Base-by-base conservation (phyloP, 345 rosid species). In the Excoecaria agallocha region DNA sequence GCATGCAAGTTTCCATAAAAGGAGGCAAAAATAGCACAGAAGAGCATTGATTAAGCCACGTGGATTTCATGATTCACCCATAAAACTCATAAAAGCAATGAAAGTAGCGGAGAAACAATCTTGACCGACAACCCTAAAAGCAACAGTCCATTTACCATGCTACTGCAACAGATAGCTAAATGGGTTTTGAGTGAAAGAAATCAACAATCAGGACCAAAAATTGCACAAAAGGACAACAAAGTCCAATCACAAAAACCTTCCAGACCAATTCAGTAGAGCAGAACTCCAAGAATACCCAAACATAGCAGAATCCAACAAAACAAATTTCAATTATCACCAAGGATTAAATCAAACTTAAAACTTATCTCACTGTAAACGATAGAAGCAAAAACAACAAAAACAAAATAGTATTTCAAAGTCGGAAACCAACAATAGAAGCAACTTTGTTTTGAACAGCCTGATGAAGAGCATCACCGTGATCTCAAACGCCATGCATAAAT, bases 401-500 rank as follows among this genome's bases (percentile, higher is more conserved):
- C 41, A 12, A 3, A 58, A 41, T 20, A 43, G 8, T 22, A 78
- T 8, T 60, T 46, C 9, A 19, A 20, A 65, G 61, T 19, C 45
- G 8, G 45, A 41, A 41, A 41, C 8, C 45, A 41, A 41, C 45
- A 41, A 41, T 8, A 41, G 1, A 58, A 68, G 37, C 73, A 54
- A 73, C 65, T 73, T 58, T 49, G 35, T 73, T 64, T 41, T 39
- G 59, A 43, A 52, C 51, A n/a, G 64, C 5, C 16, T 12, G 56
- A 60, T 37, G 37, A 74, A 35, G 37, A 65, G 20, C 68, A 59
- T 30, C 69, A 51, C n/a, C 70, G 43, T 48, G 64, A 66, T 56
- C 72, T 61, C 77, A 64, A 77, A 60, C 62, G 41, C 69, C 71
- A 82, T 78, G 80, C 82, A 85, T 57, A 71, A 30, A 30, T 30